Base-by-base conservation (phyloP, 352 stramenopile species). In the Pythium insidiosum region DNA sequence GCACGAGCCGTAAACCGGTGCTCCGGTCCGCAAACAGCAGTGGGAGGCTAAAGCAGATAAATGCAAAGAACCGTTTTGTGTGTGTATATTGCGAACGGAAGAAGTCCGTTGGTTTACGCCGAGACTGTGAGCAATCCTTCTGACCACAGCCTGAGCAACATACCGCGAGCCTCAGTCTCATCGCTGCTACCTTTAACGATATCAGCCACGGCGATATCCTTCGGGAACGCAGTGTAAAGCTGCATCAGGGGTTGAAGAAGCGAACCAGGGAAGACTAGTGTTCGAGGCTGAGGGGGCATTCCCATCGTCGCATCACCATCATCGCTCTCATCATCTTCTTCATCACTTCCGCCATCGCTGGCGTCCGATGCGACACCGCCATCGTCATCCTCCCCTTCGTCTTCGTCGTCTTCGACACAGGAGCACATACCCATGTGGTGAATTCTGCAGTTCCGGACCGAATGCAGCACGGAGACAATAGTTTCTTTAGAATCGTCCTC, bases 381-480 rank as follows among this genome's bases (percentile, higher is more conserved):
- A 24, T 74, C 60, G 3, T 66, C 59, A 0, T 61, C 48, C 4
- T 70, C 61, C 18, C 66, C 51, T 1, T 58, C 50, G 1, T 56
- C 47, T 6, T 58, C 31, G 2, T 48, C 65, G 3, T 66, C 58
- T 21, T 47, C 61, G 43, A 48, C 61, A 30, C 80, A 93, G n/a
- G 59, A 73, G 55, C 81, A 94, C 20, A 75, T 16, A 0, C 76
- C 78, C 81, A 94, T 94, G 61, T 94, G 81, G 61, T 94, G 81
- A 41, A 61, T 39, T 34, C 78, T 63, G 48, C 81, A 94, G 51
- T 94, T 94, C 39, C 66, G 46, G 29, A 76, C 48, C 46, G 78
- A 88, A 50, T 84, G 79, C 50, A 86, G 84, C 4, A 91, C 50
- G 0, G 73, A 64, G 45, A 88, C 67, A 42, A 78, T 69, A 19